phyloP scores from a whole-genome alignment of 1,139 yeast genomes.

The Sugiyamaella japonica region DNA sequence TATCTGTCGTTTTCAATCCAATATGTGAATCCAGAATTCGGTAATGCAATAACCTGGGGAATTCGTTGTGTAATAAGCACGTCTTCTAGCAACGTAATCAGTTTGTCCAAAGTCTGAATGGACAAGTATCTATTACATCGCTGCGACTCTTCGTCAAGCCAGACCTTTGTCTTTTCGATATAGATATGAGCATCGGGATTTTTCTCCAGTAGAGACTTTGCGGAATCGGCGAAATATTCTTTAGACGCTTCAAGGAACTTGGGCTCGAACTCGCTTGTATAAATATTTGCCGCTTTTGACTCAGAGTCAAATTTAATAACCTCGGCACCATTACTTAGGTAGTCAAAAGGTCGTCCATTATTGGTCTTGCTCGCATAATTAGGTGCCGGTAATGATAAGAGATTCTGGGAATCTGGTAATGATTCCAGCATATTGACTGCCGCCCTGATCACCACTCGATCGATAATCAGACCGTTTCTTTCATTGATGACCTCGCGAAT shows the following conservation, averaged over 20 bases:
- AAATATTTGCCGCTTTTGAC: conserved; percentile 47
- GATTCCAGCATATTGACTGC: conserved; percentile 73
- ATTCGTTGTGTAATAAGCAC: conserved; percentile 64
- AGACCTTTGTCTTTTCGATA: conserved; percentile 54
- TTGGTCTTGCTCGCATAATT: background rate
- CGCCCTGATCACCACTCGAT: conserved; percentile 60
- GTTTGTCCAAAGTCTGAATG: conserved; percentile 47
- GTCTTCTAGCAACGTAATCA: conserved; percentile 58
- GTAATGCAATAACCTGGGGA: conserved; percentile 50
- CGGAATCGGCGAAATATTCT: conserved; percentile 53
- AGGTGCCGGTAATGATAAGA: background rate
- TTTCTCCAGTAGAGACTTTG: conserved; percentile 46
- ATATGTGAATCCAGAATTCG: conserved; percentile 55
- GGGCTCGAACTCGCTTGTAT: conserved; percentile 67
- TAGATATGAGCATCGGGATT: conserved; percentile 54
- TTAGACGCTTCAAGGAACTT: conserved; percentile 56
- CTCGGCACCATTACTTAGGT: background rate
- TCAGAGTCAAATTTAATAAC: conserved; percentile 17
- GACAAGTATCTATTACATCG: conserved; percentile 60
- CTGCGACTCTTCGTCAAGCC: conserved; percentile 57
- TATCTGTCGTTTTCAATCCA: conserved; percentile 52
- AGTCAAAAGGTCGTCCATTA: background rate
- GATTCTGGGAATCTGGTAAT: conserved; percentile 41
- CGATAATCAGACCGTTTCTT: conserved; percentile 61
- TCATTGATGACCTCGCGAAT: conserved; percentile 60